Evolutionary conservation across 352 stramenopile genomes (phyloP), one percentile per base, ranked within the genome.

Genomic region (Phytophthora citricola): DNA sequence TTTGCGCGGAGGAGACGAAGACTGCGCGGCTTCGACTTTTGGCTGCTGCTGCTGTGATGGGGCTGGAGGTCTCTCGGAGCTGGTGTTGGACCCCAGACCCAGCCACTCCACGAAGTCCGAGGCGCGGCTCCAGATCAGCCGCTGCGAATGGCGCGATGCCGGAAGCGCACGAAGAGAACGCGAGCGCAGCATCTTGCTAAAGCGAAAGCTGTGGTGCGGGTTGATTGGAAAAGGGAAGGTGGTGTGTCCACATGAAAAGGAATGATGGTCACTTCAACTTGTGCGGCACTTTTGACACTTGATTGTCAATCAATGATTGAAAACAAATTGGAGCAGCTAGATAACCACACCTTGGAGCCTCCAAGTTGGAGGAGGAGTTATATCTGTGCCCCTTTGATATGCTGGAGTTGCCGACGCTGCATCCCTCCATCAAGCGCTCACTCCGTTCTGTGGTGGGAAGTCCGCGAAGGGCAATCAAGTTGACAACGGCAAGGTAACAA

Each of bases 71-170:
- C 2, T 41, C 2, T 63, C 46, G n/a, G 24, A 2, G 36, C 8
- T 38, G 5, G 36, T 5, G 10, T 36, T 58, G 5, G 53, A 40
- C 0, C 69, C 66, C 4, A 72, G 41, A 5, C 76, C 66, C 15
- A 85, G 52, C 73, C 76, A 82, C n/a, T 71, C 66, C 26, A 85
- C 50, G 26, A 82, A 65, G 39, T 76, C 68, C 4, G 67, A 73
- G 5, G 63, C 60, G 27, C 50, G 66, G 22, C 64, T 69, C 76
- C 76, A 85, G 27, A 85, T 57, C 58, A 60, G 55, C 2, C 76
- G 73, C 31, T 69, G 64, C 40, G 72, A 61, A 26, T 63, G 61
- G 41, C 38, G 39, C 27, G n/a, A 36, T n/a, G 14, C 27, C 20
- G 32, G 62, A 22, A 60, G 45, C 49, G 22, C 31, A 36, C 32